These are phyloP conservation scores for Rhizopus arrhizus DNA, from an alignment of 371 early-diverging fungal species.

Conservation along the genomic window DNA sequence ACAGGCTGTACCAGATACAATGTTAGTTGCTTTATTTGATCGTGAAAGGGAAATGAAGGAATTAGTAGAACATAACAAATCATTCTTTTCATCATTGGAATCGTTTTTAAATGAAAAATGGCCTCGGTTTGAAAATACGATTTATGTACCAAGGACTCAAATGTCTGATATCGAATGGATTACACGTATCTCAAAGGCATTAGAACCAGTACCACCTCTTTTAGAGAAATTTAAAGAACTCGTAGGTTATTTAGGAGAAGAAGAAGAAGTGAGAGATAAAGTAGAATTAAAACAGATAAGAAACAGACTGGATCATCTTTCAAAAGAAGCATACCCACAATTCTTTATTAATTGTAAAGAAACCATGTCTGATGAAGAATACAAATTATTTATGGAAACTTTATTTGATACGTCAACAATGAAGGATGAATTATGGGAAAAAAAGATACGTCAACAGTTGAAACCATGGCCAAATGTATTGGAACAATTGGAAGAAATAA, in stretches of 20 bases:
- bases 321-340: conserved; percentile 56
- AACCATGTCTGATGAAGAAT: conserved; percentile 19
- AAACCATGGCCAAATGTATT: conserved; percentile 48
- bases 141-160: conserved; percentile 33
- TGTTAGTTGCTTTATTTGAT: conserved; percentile 49
- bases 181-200: conserved; percentile 30
- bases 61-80: conserved; percentile 38
- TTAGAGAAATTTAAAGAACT: conserved; percentile 46
- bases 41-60: conserved; percentile 50
- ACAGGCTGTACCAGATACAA: conserved; percentile 44
- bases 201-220: conserved; percentile 26
- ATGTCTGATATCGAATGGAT: conserved; percentile 47
- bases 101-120: conserved; percentile 34
- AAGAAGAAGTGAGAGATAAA: conserved; percentile 24
- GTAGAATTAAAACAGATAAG: conserved; percentile 52
- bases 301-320: conserved; percentile 37
- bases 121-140: conserved; percentile 39
- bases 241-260: conserved; percentile 42
- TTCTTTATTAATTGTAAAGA: conserved; percentile 53
- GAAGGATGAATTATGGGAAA: conserved; percentile 41
- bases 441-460: conserved; percentile 43
- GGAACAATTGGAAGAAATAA: conserved; percentile 59
- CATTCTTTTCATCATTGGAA: conserved; percentile 34
- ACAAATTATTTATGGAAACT: conserved; percentile 20
- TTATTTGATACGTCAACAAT: conserved; percentile 14